Base-by-base conservation (phyloP, 306 rosid genomes). In the Dryas octopetala region DNA sequence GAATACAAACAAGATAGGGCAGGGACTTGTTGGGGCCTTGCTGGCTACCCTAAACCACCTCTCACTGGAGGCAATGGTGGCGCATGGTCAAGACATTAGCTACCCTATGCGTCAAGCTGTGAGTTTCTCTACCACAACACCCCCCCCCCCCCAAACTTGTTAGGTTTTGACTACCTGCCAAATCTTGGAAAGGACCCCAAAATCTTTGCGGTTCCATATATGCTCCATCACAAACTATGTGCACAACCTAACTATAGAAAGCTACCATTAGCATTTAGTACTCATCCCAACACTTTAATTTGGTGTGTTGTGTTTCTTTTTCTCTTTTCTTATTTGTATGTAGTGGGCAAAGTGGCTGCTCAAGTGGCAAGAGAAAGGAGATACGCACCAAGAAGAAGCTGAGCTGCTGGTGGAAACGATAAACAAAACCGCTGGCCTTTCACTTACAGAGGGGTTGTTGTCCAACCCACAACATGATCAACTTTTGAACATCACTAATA, bases 321-420 rank as follows among this genome's bases (percentile, higher is more conserved):
- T 23, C 23, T 23, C 23, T 62, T 66, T 70, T 32, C 69, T 47
- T 44, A 49, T 7, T 9, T 40, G 19, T 54, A 59, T 63, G 15
- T 57, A 96, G 97, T 96, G 98, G 99, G 78, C 79, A 74, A 86
- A 89, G 67, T 96, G 97, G 98, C 79, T 96, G 49, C 63, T 85
- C 53, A 86, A 82, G 76, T 92, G 99, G 97, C 71, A 83, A 71
- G 80, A 69, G 5, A 90, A 81, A 78, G 97, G 89, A 28, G 91
- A 86, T 81, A 78, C 45, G 74, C 73, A 85, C 51, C 71, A 79
- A 77, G 96, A 78, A 74, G 82, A 88, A 75, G 99, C 90, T 50
- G 89, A 89, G 80, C 83, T 96, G 46, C 76, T 92, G 71, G 96
- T 83, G 64, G 76, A 84, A 57, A 88, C 79, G 77, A 83, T 96